Evolutionary conservation across 345 rosid genomes (phyloP).

Genomic region (Rhodomyrtus tomentosa): DNA sequence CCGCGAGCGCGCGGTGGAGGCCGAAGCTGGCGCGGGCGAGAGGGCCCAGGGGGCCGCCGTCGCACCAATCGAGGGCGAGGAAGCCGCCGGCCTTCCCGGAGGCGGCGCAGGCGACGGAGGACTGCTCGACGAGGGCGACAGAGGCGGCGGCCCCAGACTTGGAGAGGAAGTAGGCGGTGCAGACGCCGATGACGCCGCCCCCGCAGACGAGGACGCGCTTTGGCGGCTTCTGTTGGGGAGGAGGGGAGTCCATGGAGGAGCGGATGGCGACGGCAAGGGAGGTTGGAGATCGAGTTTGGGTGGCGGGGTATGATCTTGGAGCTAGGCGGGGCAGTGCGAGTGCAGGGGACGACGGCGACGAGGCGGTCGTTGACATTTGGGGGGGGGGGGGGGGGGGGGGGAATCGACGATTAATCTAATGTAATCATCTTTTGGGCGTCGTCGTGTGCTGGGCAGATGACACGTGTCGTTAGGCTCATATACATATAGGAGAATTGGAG

Average conservation of each 20-base stretch:
- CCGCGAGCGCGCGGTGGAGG: conserved; percentile 69
- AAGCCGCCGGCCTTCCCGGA: conserved; percentile 92
- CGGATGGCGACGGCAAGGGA: conserved; percentile 21
- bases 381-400: conserved; percentile 19
- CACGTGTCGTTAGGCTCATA: neutral
- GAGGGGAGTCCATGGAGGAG: conserved; percentile 16
- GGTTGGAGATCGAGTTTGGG: conserved; percentile 29
- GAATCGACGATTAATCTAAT: conserved; percentile 1
- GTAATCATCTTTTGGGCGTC: neutral
- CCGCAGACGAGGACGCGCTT: conserved; percentile 64
- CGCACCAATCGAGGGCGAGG: conserved; percentile 90
- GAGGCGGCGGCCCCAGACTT: conserved; percentile 55
- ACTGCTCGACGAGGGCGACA: conserved; percentile 66
- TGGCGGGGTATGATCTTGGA: conserved; percentile 33
- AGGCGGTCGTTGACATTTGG: conserved; percentile 17
- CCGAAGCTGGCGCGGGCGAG: conserved; percentile 81
- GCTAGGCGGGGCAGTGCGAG: neutral
- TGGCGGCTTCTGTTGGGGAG: neutral
- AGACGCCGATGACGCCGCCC: conserved; percentile 82
- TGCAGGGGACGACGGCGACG: conserved; percentile 35
- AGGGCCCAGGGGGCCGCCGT: conserved; percentile 40
- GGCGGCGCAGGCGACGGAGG: conserved; percentile 77
- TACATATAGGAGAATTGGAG: fast-evolving
- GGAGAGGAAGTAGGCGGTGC: conserved; percentile 77
- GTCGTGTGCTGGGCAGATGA: neutral